phyloP scores from a whole-genome alignment of 1,284 basidiomycete species.

The Ganoderma multipileum region DNA sequence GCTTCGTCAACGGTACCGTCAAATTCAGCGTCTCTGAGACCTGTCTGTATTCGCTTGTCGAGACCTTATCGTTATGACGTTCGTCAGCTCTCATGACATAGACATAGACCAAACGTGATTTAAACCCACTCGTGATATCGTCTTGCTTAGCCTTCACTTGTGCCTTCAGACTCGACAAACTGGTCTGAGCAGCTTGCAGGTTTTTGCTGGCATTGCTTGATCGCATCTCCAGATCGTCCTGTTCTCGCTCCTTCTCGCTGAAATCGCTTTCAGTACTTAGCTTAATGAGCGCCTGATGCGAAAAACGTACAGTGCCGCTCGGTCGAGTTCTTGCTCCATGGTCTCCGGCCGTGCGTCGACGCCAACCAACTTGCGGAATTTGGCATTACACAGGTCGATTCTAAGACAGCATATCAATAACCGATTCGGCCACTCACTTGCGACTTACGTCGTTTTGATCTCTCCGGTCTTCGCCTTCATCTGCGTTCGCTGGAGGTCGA shows the following conservation, averaged over 20 bases:
- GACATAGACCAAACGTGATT: neutral
- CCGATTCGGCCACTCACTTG: neutral
- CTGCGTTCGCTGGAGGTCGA: slow-evolving; percentile 81
- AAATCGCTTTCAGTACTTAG: neutral
- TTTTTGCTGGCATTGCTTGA: slow-evolving; percentile 57
- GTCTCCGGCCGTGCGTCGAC: slow-evolving; percentile 63
- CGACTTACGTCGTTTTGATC: slow-evolving; percentile 70
- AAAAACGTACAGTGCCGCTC: slow-evolving; percentile 58
- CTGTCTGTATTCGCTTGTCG: slow-evolving; percentile 60
- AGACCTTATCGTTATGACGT: slow-evolving; percentile 48
- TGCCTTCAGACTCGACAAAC: slow-evolving; percentile 60
- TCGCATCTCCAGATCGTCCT: slow-evolving; percentile 60
- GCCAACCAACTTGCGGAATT: slow-evolving; percentile 71
- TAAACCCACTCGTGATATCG: slow-evolving; percentile 64
- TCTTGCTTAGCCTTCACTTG: slow-evolving; percentile 70
- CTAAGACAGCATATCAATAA: slow-evolving; percentile 45
- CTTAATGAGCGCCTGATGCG: neutral
- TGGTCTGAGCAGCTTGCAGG: slow-evolving; percentile 69
- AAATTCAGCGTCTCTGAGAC: slow-evolving; percentile 45
- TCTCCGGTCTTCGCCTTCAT: slow-evolving; percentile 69
- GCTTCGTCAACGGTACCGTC: slow-evolving; percentile 56
- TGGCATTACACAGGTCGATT: slow-evolving; percentile 63
- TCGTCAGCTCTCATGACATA: neutral
- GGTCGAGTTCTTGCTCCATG: slow-evolving; percentile 77
- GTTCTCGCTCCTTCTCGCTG: slow-evolving; percentile 75